These are phyloP conservation scores for Lactarius quietus DNA, from an alignment of 768 basidiomycete species.

Conservation along the genomic window DNA sequence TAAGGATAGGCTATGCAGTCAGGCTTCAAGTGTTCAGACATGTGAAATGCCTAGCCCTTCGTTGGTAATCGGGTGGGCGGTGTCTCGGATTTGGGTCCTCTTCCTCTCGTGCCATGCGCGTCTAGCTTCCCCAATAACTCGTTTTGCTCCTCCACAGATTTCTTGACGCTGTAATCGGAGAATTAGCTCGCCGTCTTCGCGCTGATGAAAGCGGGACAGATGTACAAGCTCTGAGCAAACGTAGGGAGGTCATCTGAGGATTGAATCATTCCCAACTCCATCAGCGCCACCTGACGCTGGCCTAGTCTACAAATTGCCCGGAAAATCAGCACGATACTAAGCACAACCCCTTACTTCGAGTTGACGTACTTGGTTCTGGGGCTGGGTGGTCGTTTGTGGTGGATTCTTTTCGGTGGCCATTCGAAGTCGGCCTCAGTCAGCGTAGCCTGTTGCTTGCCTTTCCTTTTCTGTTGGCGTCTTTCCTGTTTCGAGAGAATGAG, in stretches of 20 bases:
- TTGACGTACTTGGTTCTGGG: constrained; percentile 50
- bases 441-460: constrained; percentile 24
- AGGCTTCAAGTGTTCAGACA: neutral
- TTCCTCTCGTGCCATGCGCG: constrained; percentile 10
- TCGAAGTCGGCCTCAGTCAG: constrained; percentile 36
- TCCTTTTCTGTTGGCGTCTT: constrained; percentile 26
- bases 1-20: neutral
- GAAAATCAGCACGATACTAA: constrained; percentile 3
- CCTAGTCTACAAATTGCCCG: constrained; percentile 41
- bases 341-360: neutral
- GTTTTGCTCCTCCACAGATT: constrained; percentile 28
- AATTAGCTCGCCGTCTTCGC: neutral
- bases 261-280: constrained; percentile 58
- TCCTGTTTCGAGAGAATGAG: constrained; percentile 25
- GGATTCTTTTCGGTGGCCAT: constrained; percentile 66
- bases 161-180: constrained; percentile 23
- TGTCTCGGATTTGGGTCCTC: neutral
- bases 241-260: constrained; percentile 46
- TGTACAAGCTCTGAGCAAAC: constrained; percentile 69
- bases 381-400: constrained; percentile 47
- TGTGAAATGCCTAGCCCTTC: neutral
- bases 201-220: constrained; percentile 7
- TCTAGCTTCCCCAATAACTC: constrained; percentile 30
- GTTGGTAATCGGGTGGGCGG: neutral
- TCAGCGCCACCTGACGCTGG: constrained; percentile 55